phyloP scores from a whole-genome alignment of 768 basidiomycete genomes.

The Tephrocybe sp. region DNA sequence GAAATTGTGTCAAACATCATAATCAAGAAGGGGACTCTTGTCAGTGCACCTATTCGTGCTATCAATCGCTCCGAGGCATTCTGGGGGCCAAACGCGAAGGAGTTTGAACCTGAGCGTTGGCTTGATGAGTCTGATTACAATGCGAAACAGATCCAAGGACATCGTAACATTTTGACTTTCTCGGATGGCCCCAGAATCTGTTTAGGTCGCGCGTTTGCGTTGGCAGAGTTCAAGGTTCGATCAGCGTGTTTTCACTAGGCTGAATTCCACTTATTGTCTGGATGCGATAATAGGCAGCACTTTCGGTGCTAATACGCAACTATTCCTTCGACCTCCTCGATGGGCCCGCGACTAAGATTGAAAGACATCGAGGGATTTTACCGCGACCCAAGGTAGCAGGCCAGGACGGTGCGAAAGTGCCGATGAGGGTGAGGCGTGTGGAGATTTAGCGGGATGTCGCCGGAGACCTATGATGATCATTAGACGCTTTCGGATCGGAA shows the following conservation, averaged over 20 bases:
- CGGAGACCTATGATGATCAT: too few relatives aligned
- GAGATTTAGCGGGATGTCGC: too few relatives aligned
- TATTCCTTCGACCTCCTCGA: conserved; percentile 40
- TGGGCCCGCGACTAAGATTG: conserved; percentile 39
- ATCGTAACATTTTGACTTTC: conserved; percentile 52
- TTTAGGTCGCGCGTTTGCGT: conserved; percentile 47
- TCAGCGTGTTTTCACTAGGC: not conserved
- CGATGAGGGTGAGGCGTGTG: conserved; percentile 32
- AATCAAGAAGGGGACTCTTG: conserved; percentile 45
- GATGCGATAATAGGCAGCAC: conserved; percentile 30
- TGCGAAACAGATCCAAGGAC: conserved; percentile 45
- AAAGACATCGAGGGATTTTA: conserved; percentile 33
- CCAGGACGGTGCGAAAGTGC: conserved; percentile 30
- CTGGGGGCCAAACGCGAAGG: conserved; percentile 62
- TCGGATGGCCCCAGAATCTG: conserved; percentile 52
- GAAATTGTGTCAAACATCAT: conserved; percentile 36
- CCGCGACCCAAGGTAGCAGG: conserved; percentile 40
- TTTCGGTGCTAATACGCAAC: conserved; percentile 44
- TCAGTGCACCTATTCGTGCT: conserved; percentile 42
- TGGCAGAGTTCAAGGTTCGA: conserved; percentile 42
- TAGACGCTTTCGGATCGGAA: too few relatives aligned
- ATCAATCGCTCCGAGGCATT: conserved; percentile 52
- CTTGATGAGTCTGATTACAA: conserved; percentile 31
- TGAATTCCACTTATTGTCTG: not conserved
- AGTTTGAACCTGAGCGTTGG: conserved; percentile 69